Evolutionary conservation across 345 rosid species (phyloP), one percentile per base, ranked within the genome.

Genomic region (Trapa bicornis): DNA sequence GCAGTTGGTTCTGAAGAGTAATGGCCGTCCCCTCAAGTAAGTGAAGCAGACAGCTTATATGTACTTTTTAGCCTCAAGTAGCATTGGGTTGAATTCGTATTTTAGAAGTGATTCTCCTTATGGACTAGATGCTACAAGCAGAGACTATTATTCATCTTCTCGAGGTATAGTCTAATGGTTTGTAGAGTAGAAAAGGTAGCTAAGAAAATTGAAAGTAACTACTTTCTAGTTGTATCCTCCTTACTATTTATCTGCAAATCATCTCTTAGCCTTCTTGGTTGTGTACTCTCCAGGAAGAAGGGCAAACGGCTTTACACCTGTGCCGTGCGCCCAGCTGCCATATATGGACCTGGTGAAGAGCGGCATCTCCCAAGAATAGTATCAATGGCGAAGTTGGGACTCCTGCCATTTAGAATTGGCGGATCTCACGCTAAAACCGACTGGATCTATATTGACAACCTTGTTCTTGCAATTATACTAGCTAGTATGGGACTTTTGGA

Each of bases 401-500:
- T 93, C 68, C 15, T 83, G 29, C 76, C 72, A 9, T 93, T 90
- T 72, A 87, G 52, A 72, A 78, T 83, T 48, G 97, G 98, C 72
- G 83, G 77, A 67, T 63, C 90, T 52, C 84, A 68, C 75, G 94
- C 85, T 66, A 93, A 88, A 74, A 22, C 87, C 39, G 98, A 93
- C 76, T 93, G 96, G 96, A 84, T 93, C 65, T 93, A 85, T 71
- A 77, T 88, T 32, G 97, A 93, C 72, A 90, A 93, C 75, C 92
- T 90, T 75, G 94, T 88, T 53, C 81, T 88, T 66, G 92, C 96
- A 5, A 76, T 90, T 66, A 74, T 90, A 65, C 69, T 85, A 74
- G 96, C 97, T 14, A 88, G 98, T 75, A 90, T 90, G 98, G 96
- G 92, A 60, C 94, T 90, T 66, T 76, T 87, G 79, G 91, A 90